These are phyloP conservation scores for Penicillium bovifimosum DNA, from an alignment of 495 filamentous ascomycete species.

Conservation along the genomic window DNA sequence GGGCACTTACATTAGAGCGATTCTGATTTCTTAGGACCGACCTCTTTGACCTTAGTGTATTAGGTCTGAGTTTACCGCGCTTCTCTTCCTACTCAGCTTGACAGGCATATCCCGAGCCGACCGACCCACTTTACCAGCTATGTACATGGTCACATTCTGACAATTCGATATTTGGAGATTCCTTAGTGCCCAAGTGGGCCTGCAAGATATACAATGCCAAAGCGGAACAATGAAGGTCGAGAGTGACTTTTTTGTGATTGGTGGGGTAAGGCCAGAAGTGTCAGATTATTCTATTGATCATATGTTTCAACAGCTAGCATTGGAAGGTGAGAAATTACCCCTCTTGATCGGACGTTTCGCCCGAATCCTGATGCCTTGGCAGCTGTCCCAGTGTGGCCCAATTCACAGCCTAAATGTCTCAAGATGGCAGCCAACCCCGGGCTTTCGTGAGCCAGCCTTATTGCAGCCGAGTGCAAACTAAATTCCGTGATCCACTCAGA, in stretches of 20 bases:
- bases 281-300: background rate
- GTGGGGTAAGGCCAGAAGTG: background rate
- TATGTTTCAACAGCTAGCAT: too few relatives aligned
- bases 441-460: too few relatives aligned
- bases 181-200: background rate
- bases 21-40: background rate
- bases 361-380: too few relatives aligned
- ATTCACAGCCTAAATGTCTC: too few relatives aligned
- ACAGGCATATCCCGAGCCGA: background rate
- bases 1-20: background rate
- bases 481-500: too few relatives aligned
- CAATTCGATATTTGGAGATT: conserved; percentile 3
- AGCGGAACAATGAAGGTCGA: background rate
- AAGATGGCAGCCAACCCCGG: too few relatives aligned
- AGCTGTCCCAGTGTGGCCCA: too few relatives aligned
- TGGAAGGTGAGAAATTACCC: too few relatives aligned
- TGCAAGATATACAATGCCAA: background rate
- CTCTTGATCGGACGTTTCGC: too few relatives aligned
- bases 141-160: background rate
- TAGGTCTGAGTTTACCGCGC: background rate
- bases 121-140: conserved; percentile 2
- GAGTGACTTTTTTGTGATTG: background rate
- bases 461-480: too few relatives aligned
- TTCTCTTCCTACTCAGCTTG: background rate
- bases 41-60: background rate